These are phyloP conservation scores for Tarenaya hassleriana DNA, from an alignment of 345 rosid genomes.

Conservation along the genomic window DNA sequence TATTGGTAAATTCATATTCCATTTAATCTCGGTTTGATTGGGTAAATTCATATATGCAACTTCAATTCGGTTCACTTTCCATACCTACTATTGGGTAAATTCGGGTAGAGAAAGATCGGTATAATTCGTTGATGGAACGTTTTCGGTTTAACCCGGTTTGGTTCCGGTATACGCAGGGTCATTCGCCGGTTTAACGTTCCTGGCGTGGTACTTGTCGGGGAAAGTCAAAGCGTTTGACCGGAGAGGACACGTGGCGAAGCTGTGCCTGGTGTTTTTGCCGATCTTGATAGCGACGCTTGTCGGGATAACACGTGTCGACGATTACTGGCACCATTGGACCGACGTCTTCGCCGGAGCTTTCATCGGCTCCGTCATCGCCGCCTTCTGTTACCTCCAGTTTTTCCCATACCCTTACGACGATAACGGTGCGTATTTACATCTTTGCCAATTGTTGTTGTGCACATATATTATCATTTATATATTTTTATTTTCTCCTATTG, in stretches of 20 bases:
- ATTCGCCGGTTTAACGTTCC: constrained; percentile 55
- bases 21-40: too few relatives aligned
- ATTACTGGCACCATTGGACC: constrained; percentile 75
- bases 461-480: too few relatives aligned
- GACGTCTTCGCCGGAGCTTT: constrained; percentile 59
- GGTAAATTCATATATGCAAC: too few relatives aligned
- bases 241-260: constrained; percentile 47
- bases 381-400: constrained; percentile 53
- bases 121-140: too few relatives aligned
- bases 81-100: too few relatives aligned
- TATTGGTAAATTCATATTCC: too few relatives aligned
- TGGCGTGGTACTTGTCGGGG: constrained; percentile 61
- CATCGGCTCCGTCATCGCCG: constrained; percentile 39
- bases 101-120: too few relatives aligned
- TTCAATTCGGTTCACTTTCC: too few relatives aligned
- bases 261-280: constrained; percentile 46
- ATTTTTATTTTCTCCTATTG: too few relatives aligned
- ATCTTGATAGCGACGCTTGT: constrained; percentile 44
- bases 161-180: constrained; percentile 40
- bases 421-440: constrained; percentile 29
- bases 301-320: constrained; percentile 54
- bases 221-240: constrained; percentile 55
- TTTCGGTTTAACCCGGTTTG: not conserved
- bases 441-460: not conserved
- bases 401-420: constrained; percentile 43